phyloP scores from a whole-genome alignment of 1,284 basidiomycete species.

The Trametes pubescens region DNA sequence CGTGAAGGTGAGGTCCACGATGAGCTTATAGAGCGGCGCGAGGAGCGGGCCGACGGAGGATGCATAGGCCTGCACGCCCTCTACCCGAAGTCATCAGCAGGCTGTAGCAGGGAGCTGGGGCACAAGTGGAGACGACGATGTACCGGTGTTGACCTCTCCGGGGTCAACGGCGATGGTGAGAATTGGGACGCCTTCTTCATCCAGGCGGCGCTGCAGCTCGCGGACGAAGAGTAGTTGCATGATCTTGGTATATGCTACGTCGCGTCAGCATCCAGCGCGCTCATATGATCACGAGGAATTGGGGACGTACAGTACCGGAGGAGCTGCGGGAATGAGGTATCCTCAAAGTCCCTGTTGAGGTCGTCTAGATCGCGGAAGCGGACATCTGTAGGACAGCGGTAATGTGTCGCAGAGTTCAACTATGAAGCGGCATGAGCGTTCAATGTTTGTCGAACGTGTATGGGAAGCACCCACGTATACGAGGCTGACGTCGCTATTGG shows the following conservation, averaged over 20 bases:
- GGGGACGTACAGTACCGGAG: slow-evolving; percentile 48
- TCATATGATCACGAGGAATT: too few species aligned
- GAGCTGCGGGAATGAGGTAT: slow-evolving; percentile 38
- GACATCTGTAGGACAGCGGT: slow-evolving; percentile 27
- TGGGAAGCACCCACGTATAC: slow-evolving; percentile 49
- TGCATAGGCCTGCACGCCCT: slow-evolving; percentile 34
- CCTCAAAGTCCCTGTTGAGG: slow-evolving; percentile 48
- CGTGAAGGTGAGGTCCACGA: slow-evolving; percentile 44
- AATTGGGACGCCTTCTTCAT: slow-evolving; percentile 41
- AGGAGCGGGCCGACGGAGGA: slow-evolving; percentile 30
- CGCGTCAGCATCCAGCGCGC: too few species aligned
- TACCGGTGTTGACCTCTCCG: slow-evolving; percentile 51
- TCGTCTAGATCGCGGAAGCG: slow-evolving; percentile 50
- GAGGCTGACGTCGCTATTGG: slow-evolving; percentile 58
- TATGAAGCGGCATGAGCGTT: slow-evolving; percentile 19
- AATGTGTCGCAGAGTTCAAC: slow-evolving; percentile 36
- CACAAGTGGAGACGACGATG: slow-evolving; percentile 18
- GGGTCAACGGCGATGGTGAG: slow-evolving; percentile 43
- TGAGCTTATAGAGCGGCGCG: slow-evolving; percentile 34
- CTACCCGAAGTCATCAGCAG: slow-evolving; percentile 30
- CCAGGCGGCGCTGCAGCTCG: slow-evolving; percentile 41
- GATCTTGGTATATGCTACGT: slow-evolving; percentile 46
- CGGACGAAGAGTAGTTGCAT: slow-evolving; percentile 41
- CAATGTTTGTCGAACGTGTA: not conserved
- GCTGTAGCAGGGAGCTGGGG: not conserved